Evolutionary conservation across 495 filamentous ascomycete genomes (phyloP), one percentile per base, ranked within the genome.

Genomic region (Filosporella fistucella): DNA sequence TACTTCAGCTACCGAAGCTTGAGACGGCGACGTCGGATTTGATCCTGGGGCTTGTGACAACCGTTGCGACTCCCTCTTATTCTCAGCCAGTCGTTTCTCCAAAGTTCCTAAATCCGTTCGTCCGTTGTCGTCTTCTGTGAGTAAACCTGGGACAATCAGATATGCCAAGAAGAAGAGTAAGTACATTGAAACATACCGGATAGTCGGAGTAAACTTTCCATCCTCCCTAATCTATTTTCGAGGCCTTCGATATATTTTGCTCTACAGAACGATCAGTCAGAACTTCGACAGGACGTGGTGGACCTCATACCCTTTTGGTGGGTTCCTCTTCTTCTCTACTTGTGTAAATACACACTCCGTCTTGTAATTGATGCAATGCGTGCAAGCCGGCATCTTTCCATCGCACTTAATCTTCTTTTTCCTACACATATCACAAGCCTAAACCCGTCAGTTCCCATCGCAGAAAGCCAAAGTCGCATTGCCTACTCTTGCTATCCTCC

Each of bases 401-500:
- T 98, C 94, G 67, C 93, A 98, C 68, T 97, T 97, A 62, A 98
- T 97, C 77, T 98, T 98, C 75, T 97, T 98, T 70, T 96, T 96
- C 53, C 93, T 81, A 62, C 93, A 98, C 91, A 96, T 95, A 62
- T 98, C 93, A 72, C 93, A 98, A 41, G 93, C 93, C 88, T 91
- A 63, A 30, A 48, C 16, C 29, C 18, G 46, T 49, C 46, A 51
- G 40, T 39, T 14, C 16, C 10, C 8, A 35, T n/a, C 21, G 13
- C 21, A 41, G 0, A 29, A 48, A 23, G 71, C n/a, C n/a, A n/a
- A n/a, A n/a, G n/a, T n/a, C n/a, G 16, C 20, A 21, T 7, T 21
- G 35, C 71, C 64, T 70, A 90, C 88, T 72, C 90, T 81, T 22
- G 93, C 90, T 56, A 98, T 98, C 54, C 93, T 81, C 66, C 93